Percentiles rank a stretch among this genome's conserved stretches.
Conservation (phyloP, 805 yeast species). For the Hanseniaspora mollemarum region DNA sequence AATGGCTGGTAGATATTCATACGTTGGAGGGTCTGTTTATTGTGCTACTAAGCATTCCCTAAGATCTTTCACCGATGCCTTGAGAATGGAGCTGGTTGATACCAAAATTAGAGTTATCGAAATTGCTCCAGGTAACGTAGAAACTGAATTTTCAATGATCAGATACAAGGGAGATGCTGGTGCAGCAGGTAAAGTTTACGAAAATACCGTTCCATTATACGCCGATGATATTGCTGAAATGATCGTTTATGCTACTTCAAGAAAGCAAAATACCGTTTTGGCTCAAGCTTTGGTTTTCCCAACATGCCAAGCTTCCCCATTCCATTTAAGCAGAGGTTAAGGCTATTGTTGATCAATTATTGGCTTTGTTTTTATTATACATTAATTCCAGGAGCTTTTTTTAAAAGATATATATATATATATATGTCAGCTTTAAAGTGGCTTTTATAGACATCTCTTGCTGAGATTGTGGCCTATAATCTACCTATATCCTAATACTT, state of each 20-base stretch:
- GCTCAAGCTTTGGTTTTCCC: slow-evolving; percentile 77
- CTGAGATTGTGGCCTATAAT: no score
- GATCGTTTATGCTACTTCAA: slow-evolving; percentile 46
- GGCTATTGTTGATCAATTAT: no score
- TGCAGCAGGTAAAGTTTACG: slow-evolving; percentile 46
- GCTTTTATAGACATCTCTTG: no score
- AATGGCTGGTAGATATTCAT: slow-evolving; percentile 67
- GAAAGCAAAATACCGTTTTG: slow-evolving; percentile 48
- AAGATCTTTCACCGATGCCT: slow-evolving; percentile 55
- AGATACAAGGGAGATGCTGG: slow-evolving; percentile 48
- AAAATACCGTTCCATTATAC: slow-evolving; percentile 43
- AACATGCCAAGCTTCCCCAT: slow-evolving; percentile 70
- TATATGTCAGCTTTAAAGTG: no score
- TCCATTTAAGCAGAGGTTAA: slow-evolving; percentile 43
- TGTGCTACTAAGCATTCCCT: slow-evolving; percentile 68
- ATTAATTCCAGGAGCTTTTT: no score
- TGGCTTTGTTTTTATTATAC: not conserved
- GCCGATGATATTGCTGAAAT: slow-evolving; percentile 54
- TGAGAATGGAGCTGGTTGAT: slow-evolving; percentile 63
- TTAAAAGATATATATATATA: no score
- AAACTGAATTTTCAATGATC: slow-evolving; percentile 52
- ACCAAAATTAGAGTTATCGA: slow-evolving; percentile 58
- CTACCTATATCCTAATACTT: slow-evolving; percentile 10
- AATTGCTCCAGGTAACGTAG: slow-evolving; percentile 60
- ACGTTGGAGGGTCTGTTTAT: slow-evolving; percentile 68